Percentiles rank a stretch among this genome's conserved stretches.
Evolutionary conservation across 371 early-diverging fungal genomes (phyloP).

Genomic region (Mortierella sp.): DNA sequence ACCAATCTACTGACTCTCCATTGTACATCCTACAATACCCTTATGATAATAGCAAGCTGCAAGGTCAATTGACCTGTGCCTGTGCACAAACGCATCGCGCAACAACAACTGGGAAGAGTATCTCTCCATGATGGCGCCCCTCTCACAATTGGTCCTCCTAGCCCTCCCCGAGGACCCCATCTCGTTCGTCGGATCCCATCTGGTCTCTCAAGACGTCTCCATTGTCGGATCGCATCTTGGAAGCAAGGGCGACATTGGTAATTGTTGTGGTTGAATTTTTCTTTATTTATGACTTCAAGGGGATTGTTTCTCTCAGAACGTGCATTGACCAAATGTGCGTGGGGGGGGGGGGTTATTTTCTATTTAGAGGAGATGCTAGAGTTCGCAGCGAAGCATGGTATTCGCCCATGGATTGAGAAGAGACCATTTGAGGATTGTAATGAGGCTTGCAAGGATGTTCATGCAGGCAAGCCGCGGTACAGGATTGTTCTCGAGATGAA

Average conservation of each 20-base stretch:
- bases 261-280: background rate
- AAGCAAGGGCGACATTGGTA: slow-evolving; percentile 62
- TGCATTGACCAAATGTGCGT: no score
- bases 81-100: slow-evolving; percentile 68
- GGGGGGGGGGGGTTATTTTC: no score
- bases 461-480: slow-evolving; percentile 23
- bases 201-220: slow-evolving; percentile 64
- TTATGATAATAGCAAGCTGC: background rate
- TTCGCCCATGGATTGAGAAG: slow-evolving; percentile 75
- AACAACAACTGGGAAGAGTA: slow-evolving; percentile 64
- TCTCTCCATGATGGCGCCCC: slow-evolving; percentile 12
- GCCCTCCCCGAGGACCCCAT: slow-evolving; percentile 75
- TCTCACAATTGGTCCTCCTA: slow-evolving; percentile 65
- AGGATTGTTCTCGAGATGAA: slow-evolving; percentile 26
- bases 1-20: background rate
- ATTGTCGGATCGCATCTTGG: slow-evolving; percentile 82
- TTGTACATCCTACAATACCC: background rate
- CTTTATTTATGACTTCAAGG: no score
- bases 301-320: background rate
- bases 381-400: slow-evolving; percentile 76
- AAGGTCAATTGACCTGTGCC: slow-evolving; percentile 62
- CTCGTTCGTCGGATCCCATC: slow-evolving; percentile 50
- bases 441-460: slow-evolving; percentile 26
- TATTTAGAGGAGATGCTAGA: slow-evolving; percentile 69
- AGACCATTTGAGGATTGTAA: slow-evolving; percentile 74